Evolutionary conservation across 306 rosid genomes (phyloP).

Genomic region (Lathyrus sativus): DNA sequence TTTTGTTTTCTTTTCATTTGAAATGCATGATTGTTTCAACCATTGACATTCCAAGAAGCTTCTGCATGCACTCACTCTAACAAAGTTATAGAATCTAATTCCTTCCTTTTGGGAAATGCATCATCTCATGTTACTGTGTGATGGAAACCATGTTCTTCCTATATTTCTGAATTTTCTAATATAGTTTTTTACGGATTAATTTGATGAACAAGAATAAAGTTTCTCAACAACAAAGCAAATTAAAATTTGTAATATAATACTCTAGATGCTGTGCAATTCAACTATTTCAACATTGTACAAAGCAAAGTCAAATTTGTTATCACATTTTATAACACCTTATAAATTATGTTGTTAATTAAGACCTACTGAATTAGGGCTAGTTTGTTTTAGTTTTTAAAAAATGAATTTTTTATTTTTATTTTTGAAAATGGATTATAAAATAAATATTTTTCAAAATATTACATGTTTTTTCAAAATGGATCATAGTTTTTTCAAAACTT

Average conservation of each 20-base stretch:
- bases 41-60: conserved; percentile 40
- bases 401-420: too few relatives aligned
- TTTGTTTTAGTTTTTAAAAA: too few relatives aligned
- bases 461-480: too few relatives aligned
- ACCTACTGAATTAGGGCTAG: too few relatives aligned
- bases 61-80: conserved; percentile 41
- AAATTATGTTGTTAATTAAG: too few relatives aligned
- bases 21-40: conserved; percentile 1
- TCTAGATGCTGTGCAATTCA: too few relatives aligned
- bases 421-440: too few relatives aligned
- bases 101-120: conserved; percentile 36
- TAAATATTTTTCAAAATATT: too few relatives aligned
- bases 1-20: conserved; percentile 10
- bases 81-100: conserved; percentile 49
- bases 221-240: not conserved
- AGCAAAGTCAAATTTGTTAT: too few relatives aligned
- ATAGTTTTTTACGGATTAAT: not conserved
- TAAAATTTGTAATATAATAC: not conserved
- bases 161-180: not conserved
- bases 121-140: conserved; percentile 26
- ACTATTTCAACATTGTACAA: too few relatives aligned
- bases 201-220: not conserved
- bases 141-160: conserved; percentile 33
- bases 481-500: too few relatives aligned
- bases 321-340: too few relatives aligned